A percentile compares a stretch with the other conserved stretches of the same genome.
These are phyloP conservation scores for Teratosphaeria pseudoeucalypti DNA, from an alignment of 2,329 filamentous ascomycete genomes.

Conservation along the genomic window DNA sequence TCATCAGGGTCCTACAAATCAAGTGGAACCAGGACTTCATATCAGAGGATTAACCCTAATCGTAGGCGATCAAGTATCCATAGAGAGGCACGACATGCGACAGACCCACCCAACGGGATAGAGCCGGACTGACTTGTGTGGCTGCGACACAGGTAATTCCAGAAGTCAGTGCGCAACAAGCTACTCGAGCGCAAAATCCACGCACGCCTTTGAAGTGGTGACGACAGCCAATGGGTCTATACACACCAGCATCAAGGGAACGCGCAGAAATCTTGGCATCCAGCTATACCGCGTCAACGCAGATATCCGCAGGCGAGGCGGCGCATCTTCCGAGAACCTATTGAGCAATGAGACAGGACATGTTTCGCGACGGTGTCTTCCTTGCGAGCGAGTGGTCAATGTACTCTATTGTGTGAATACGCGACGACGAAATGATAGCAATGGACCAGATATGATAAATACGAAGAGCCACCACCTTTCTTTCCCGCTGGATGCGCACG, in stretches of 20 bases:
- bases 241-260: background rate
- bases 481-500: too few species aligned
- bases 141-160: background rate
- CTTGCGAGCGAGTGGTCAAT: background rate
- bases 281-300: too few species aligned
- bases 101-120: background rate
- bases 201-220: background rate
- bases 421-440: background rate
- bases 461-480: background rate
- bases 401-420: background rate
- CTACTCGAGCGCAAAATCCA: background rate
- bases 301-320: too few species aligned
- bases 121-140: background rate
- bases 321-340: background rate
- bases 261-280: background rate
- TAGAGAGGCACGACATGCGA: background rate
- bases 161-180: background rate
- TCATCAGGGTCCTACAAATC: background rate
- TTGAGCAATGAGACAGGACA: background rate
- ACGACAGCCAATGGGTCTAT: background rate
- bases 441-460: background rate
- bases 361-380: background rate
- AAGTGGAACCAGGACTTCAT: background rate
- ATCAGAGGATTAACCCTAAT: background rate
- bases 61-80: background rate